Base-by-base conservation (phyloP, 352 stramenopile species). In the Phytophthora sojae region DNA sequence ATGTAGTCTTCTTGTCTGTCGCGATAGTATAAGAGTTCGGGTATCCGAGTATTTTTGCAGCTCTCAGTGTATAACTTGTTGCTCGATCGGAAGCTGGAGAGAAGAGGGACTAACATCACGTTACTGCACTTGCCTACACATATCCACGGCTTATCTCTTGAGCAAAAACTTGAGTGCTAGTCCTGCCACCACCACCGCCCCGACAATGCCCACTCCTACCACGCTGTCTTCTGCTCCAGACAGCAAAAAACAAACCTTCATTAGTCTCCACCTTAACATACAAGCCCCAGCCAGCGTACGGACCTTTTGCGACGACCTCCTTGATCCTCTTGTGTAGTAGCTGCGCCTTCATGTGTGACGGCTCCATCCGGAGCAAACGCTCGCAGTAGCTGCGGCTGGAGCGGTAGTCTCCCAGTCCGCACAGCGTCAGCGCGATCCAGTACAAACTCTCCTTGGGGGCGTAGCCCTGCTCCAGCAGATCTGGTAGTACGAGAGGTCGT, bases 321-420 rank as follows among this genome's bases (percentile, higher is more conserved):
- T 93, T 92, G 63, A 95, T 90, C 53, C 85, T 88, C 42, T 91
- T 80, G 69, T 92, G 86, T 62, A 95, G 73, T 57, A 86, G 67
- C n/a, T 90, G 82, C 47, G 85, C 88, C 56, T 88, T 91, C 58
- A 81, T 80, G 64, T 95, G 83, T 37, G 76, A 81, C 57, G 88
- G 86, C 15, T 95, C 86, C 68, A 91, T 82, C 53, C 83, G 83
- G n/a, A 95, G 79, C 64, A 95, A 75, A 19, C 77, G 79, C 69
- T 95, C 88, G 74, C 85, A 93, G 57, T 92, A 82, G 58, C 66
- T 82, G 32, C 86, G 81, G 76, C 88, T 95, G 29, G 76, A 69
- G 42, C 83, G 82, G 61, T 90, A 89, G 39, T 95, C 88, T 42
- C 86, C 86, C 58, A 95, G 64, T 9, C 77, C 80, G 52, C 89